A percentile compares a stretch with the other conserved stretches of the same genome.
These are phyloP conservation scores for Arthrocladium fulminans DNA, from an alignment of 2,329 filamentous ascomycete genomes.

Conservation along the genomic window DNA sequence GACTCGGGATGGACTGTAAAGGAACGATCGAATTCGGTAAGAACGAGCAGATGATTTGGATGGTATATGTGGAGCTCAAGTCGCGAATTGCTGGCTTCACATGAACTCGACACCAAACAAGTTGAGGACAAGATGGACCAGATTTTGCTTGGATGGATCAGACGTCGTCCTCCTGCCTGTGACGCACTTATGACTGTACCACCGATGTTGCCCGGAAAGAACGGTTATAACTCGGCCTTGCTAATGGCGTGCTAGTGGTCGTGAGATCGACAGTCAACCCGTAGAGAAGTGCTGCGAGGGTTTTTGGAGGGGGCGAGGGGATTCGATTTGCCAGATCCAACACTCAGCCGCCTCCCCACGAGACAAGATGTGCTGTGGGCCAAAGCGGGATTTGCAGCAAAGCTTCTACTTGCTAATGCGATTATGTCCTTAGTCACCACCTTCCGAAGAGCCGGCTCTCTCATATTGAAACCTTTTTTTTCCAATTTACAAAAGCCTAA, in stretches of 20 bases:
- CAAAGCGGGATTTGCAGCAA: too few relatives aligned
- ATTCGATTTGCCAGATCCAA: too few relatives aligned
- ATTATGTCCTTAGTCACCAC: too few relatives aligned
- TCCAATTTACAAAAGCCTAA: too few relatives aligned
- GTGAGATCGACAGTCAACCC: too few relatives aligned
- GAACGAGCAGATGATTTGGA: neutral
- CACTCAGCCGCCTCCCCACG: too few relatives aligned
- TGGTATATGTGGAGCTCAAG: neutral
- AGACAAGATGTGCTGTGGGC: too few relatives aligned
- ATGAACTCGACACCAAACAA: neutral
- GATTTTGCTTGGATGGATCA: neutral
- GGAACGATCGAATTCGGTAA: neutral
- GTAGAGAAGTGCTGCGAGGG: too few relatives aligned
- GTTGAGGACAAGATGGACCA: neutral
- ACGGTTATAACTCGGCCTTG: neutral
- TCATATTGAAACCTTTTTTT: too few relatives aligned
- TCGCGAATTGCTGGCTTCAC: neutral
- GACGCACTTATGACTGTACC: neutral
- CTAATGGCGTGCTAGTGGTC: neutral
- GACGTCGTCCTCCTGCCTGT: constrained; percentile 4
- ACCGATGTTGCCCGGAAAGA: neutral
- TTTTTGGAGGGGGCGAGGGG: too few relatives aligned
- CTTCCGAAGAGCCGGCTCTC: too few relatives aligned
- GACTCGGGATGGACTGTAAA: neutral
- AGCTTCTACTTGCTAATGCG: too few relatives aligned